These are phyloP conservation scores for Kazachstania martiniae DNA, from an alignment of 805 yeast species.

Conservation along the genomic window DNA sequence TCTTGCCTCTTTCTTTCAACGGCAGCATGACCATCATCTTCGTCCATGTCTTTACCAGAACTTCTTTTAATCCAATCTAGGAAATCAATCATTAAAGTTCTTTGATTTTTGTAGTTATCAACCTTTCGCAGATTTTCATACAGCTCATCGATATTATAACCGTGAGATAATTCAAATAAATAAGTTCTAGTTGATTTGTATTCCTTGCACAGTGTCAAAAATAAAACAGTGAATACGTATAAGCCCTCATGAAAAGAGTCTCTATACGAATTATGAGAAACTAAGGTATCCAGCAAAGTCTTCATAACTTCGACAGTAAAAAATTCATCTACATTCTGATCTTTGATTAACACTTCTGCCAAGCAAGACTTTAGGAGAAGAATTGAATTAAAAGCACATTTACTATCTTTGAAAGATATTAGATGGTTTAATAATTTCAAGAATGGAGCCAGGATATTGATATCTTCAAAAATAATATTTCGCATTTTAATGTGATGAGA, in stretches of 20 bases:
- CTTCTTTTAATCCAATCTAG: slow-evolving; percentile 49
- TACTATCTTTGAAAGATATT: slow-evolving; percentile 74
- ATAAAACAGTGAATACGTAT: slow-evolving; percentile 72
- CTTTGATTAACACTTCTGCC: slow-evolving; percentile 54
- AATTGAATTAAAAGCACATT: slow-evolving; percentile 86
- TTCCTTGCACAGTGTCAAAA: slow-evolving; percentile 62
- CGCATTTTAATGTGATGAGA: slow-evolving; percentile 59
- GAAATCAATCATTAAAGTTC: slow-evolving; percentile 68
- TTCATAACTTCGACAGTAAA: slow-evolving; percentile 45
- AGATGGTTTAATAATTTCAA: slow-evolving; percentile 65
- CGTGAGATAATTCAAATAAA: slow-evolving; percentile 42
- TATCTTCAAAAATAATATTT: slow-evolving; percentile 51
- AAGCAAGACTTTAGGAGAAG: slow-evolving; percentile 66
- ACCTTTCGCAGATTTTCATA: slow-evolving; percentile 54
- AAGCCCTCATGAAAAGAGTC: slow-evolving; percentile 91
- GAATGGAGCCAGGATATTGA: slow-evolving; percentile 65
- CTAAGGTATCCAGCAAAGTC: slow-evolving; percentile 54
- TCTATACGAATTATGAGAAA: slow-evolving; percentile 63
- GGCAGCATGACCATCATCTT: slow-evolving; percentile 27
- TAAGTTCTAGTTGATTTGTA: slow-evolving; percentile 56
- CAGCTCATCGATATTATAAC: slow-evolving; percentile 49
- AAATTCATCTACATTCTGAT: slow-evolving; percentile 63
- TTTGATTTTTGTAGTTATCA: slow-evolving; percentile 65
- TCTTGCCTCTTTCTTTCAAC: slow-evolving; percentile 24
- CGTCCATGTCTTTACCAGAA: slow-evolving; percentile 29